A percentile compares a stretch with the other conserved stretches of the same genome.
Conservation (phyloP, 2,329 filamentous ascomycete genomes). For the Aspergillus sp. region DNA sequence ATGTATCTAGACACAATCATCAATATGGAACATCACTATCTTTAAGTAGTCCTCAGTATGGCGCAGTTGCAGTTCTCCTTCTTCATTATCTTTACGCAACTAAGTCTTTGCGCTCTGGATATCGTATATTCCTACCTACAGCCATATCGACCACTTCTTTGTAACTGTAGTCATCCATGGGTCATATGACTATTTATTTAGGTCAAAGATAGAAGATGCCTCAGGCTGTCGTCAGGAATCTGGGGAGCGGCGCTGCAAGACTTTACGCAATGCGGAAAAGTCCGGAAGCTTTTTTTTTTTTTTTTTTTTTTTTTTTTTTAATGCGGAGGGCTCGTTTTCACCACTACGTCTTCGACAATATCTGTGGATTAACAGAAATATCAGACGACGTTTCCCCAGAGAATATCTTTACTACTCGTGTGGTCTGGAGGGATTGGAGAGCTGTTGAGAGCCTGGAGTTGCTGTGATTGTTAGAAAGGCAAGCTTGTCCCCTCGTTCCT, state of each 20-base stretch:
- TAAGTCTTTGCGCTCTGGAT: no score
- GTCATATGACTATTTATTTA: no score
- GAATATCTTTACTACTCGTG: conserved; percentile 4
- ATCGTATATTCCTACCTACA: no score
- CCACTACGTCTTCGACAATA: no score
- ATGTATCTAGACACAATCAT: no score
- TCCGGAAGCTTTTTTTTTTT: conserved; percentile 26
- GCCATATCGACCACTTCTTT: no score
- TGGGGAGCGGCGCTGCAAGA: conserved; percentile 7
- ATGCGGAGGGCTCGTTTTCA: neutral
- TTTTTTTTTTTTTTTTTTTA: conserved; percentile 17
- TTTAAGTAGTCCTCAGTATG: no score
- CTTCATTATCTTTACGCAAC: no score
- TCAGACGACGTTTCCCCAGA: conserved; percentile 1
- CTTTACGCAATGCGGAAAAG: conserved; percentile 35
- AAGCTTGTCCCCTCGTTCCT: conserved; percentile 5
- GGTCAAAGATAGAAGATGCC: neutral
- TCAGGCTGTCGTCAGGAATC: conserved; percentile 15
- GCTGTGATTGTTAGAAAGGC: conserved; percentile 6
- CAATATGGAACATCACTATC: no score
- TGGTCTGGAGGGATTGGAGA: conserved; percentile 18
- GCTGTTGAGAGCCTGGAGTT: conserved; percentile 7
- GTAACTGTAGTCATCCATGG: no score
- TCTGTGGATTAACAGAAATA: neutral
- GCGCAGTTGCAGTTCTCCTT: no score